These are phyloP conservation scores for Salisapilia sapeloensis DNA, from an alignment of 352 stramenopile species.

Conservation along the genomic window DNA sequence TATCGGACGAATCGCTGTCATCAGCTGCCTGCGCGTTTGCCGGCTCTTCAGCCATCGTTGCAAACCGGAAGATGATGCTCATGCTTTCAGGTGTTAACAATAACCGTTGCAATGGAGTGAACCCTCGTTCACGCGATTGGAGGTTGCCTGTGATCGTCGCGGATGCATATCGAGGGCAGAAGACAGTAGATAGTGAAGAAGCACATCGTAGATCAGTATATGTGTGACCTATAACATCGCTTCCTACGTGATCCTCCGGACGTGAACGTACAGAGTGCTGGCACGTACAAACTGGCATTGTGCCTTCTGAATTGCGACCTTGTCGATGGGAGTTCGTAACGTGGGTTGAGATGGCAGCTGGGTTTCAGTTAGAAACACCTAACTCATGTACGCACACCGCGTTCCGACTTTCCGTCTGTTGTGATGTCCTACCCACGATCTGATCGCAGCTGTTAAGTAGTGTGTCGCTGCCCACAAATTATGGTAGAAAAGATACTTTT, in stretches of 20 bases:
- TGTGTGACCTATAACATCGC: slow-evolving; percentile 64
- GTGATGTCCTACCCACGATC: too few species aligned
- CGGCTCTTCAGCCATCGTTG: slow-evolving; percentile 14
- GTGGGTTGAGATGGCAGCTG: not conserved
- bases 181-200: slow-evolving; percentile 43
- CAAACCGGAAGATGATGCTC: slow-evolving; percentile 39
- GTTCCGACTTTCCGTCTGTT: too few species aligned
- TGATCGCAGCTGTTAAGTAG: too few species aligned
- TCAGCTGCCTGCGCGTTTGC: not conserved
- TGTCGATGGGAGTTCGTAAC: slow-evolving; percentile 2
- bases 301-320: slow-evolving; percentile 12
- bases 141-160: slow-evolving; percentile 45
- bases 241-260: slow-evolving; percentile 42
- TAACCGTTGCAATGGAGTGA: slow-evolving; percentile 49
- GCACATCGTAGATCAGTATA: slow-evolving; percentile 44
- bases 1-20: slow-evolving; percentile 3
- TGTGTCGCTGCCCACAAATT: too few species aligned
- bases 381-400: slow-evolving; percentile 5
- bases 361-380: not conserved
- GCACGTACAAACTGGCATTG: slow-evolving; percentile 12
- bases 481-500: too few species aligned
- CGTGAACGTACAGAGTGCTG: slow-evolving; percentile 17
- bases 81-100: slow-evolving; percentile 43
- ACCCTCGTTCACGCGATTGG: slow-evolving; percentile 31
- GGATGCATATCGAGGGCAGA: slow-evolving; percentile 58